These are phyloP conservation scores for Musa balbisiana DNA, from an alignment of 202 grass and related monocot species.

Conservation along the genomic window DNA sequence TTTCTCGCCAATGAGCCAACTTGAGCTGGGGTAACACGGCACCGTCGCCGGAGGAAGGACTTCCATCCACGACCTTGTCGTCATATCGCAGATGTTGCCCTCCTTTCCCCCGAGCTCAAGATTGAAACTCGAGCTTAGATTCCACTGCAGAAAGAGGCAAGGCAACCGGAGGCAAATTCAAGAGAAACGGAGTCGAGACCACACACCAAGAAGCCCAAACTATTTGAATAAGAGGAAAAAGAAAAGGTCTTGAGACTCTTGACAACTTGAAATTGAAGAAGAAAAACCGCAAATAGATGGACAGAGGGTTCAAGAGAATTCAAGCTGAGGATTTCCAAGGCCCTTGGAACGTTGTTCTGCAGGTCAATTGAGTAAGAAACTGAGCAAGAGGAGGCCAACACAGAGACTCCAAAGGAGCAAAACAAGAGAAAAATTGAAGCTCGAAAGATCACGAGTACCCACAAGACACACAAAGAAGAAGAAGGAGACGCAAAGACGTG, in stretches of 20 bases:
- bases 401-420: neutral
- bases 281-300: too few relatives aligned
- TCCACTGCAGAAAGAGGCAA: too few relatives aligned
- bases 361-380: neutral
- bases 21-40: neutral
- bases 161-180: too few relatives aligned
- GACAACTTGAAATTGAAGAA: neutral
- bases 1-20: conserved; percentile 17
- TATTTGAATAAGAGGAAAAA: neutral
- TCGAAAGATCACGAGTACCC: neutral
- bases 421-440: neutral
- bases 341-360: too few relatives aligned
- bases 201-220: too few relatives aligned
- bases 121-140: neutral
- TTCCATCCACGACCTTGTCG: conserved; percentile 60
- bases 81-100: conserved; percentile 31
- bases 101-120: neutral
- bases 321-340: neutral
- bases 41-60: conserved; percentile 42
- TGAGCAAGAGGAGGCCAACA: neutral
- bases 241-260: neutral
- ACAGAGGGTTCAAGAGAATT: neutral
- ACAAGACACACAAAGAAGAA: neutral
- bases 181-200: too few relatives aligned
- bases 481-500: too few relatives aligned